Percentiles rank a stretch among this genome's conserved stretches.
phyloP scores from a whole-genome alignment of 202 grass and related monocot genomes.

The Carex sylvatica region DNA sequence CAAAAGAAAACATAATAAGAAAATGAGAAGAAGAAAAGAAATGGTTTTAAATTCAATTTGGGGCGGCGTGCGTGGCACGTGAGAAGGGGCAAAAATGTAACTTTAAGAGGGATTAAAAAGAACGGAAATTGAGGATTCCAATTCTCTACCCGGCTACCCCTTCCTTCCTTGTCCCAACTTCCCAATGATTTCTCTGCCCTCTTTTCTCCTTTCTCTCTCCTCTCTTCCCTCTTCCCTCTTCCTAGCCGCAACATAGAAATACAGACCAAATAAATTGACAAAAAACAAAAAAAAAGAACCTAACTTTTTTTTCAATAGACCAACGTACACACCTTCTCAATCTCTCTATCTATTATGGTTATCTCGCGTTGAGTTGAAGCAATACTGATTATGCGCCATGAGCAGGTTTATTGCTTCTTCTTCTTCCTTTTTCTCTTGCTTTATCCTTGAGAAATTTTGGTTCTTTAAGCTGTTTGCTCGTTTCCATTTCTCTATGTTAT shows the following conservation, averaged over 20 bases:
- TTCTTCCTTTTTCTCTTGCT: not conserved
- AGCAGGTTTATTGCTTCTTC: conserved; percentile 2
- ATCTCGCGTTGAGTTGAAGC: conserved; percentile 29
- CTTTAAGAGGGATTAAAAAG: not conserved
- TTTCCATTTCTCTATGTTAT: conserved; percentile 19
- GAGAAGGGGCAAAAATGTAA: conserved; percentile 21
- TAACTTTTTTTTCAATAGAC: not conserved
- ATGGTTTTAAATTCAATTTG: not conserved
- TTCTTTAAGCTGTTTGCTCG: not conserved
- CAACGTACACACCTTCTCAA: not conserved
- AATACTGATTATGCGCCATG: conserved; percentile 10
- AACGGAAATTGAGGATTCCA: conserved; percentile 57
- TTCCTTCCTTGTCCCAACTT: conserved; percentile 28
- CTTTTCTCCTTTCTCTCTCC: too few relatives aligned
- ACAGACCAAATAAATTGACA: not conserved
- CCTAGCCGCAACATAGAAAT: conserved; percentile 19
- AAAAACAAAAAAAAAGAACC: not conserved
- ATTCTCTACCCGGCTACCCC: too few relatives aligned
- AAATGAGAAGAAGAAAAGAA: not conserved
- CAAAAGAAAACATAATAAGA: not conserved
- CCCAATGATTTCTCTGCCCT: not conserved
- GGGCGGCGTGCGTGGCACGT: conserved; percentile 17
- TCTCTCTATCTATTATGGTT: not conserved
- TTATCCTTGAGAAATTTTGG: not conserved
- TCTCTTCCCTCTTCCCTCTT: not conserved